Conservation (phyloP, 108 stramenopile species). For the Fistulifera solaris region DNA sequence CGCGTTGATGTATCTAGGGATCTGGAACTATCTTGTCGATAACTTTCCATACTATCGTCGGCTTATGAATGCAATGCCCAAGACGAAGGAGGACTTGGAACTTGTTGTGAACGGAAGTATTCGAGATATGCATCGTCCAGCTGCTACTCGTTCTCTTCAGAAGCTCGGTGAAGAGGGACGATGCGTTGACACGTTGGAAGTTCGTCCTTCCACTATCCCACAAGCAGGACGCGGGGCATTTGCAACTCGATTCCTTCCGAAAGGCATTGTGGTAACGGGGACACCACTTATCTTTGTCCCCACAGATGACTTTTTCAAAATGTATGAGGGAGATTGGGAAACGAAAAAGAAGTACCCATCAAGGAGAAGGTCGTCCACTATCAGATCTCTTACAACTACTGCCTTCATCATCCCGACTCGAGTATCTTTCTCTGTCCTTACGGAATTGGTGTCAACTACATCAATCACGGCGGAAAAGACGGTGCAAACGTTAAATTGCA, state of each 20-base stretch:
- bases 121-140: too few species aligned
- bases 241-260: constrained; percentile 28
- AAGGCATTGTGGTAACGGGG: constrained; percentile 12
- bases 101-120: too few species aligned
- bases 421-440: constrained; percentile 31
- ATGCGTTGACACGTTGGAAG: constrained; percentile 55
- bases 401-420: constrained; percentile 30
- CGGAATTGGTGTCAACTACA: constrained; percentile 22
- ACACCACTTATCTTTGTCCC: constrained; percentile 34
- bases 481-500: constrained; percentile 12
- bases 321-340: constrained; percentile 6
- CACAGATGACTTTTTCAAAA: background rate
- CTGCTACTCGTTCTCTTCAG: constrained; percentile 12
- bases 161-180: constrained; percentile 18
- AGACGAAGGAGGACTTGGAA: too few species aligned
- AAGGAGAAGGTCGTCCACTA: background rate
- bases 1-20: too few species aligned
- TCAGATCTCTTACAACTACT: constrained; percentile 38
- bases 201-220: constrained; percentile 27
- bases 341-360: background rate
- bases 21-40: too few species aligned
- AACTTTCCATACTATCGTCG: too few species aligned
- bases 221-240: constrained; percentile 43
- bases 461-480: constrained; percentile 26
- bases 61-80: too few species aligned